Base-by-base conservation (phyloP, 345 rosid genomes). In the Ceriops tagal region DNA sequence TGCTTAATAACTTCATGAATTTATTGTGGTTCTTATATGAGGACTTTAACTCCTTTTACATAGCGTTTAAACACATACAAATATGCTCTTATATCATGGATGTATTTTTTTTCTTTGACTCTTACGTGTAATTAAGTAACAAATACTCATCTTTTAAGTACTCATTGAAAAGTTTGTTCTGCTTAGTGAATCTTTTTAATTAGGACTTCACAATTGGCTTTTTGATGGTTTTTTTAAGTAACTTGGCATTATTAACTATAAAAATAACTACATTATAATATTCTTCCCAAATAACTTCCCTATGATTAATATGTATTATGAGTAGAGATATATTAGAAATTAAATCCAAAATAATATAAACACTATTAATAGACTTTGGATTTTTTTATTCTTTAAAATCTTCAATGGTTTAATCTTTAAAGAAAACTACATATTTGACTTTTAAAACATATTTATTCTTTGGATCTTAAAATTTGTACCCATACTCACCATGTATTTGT, bases 71-170 rank as follows among this genome's bases (percentile, higher is more conserved):
- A 6, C 5, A 52, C 4, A 5, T 8, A n/a, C 0, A 19, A 18
- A 0, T 52, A 0, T 20, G 8, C 3, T 53, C 0, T 0, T 20
- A 1, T 18, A 5, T 52, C 10, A 52, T 7, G 10, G 56, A 1
- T 5, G 1, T 0, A 18, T 20, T 7, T 52, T 0, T 3, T 13
- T 9, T 52, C 21, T 52, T 13, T 52, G 1, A 21, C 3, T 52
- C 2, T 52, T 1, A 1, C 1, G 0, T 4, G 0, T 19, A 2
- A 1, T 0, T 52, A 21, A 20, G 3, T 21, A 52, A 18, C 8
- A 52, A 9, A 52, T 52, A 52, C 3, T 52, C 5, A 19, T 20
- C 24, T 18, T 2, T 0, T 1, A 1, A 52, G 1, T n/a, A 52
- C 3, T 21, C 1, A 0, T 8, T 5, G 3, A 1, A 18, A 5